Percentiles rank a stretch among this genome's conserved stretches.
Evolutionary conservation across 1,139 yeast genomes (phyloP).

Genomic region (Yamadazyma mexicana): DNA sequence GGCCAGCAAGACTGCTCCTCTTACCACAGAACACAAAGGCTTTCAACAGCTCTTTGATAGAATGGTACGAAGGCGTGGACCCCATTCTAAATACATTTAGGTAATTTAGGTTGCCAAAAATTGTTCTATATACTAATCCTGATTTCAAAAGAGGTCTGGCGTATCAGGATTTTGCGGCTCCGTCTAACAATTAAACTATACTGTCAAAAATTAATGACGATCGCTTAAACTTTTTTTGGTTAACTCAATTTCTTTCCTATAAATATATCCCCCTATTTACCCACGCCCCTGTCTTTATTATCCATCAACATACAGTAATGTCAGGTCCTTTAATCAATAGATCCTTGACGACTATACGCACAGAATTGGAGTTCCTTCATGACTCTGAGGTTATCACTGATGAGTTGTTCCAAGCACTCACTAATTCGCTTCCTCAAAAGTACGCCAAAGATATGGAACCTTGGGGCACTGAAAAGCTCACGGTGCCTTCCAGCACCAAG

Average conservation of each 20-base stretch:
- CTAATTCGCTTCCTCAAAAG: slow-evolving; percentile 56
- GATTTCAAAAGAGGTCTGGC: too few species aligned
- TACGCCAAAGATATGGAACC: slow-evolving; percentile 58
- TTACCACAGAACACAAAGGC: slow-evolving; percentile 1
- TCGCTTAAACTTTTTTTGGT: not conserved
- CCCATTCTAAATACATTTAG: not conserved
- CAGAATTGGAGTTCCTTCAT: slow-evolving; percentile 75
- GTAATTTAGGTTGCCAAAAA: too few species aligned
- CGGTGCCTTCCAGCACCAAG: slow-evolving; percentile 6
- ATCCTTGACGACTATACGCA: slow-evolving; percentile 71
- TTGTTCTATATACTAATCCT: too few species aligned
- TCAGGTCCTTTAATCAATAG: slow-evolving; percentile 71
- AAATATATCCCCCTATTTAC: too few species aligned
- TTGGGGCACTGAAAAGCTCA: slow-evolving; percentile 44
- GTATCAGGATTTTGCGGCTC: too few species aligned
- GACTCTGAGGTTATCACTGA: slow-evolving; percentile 77
- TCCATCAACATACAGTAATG: too few species aligned
- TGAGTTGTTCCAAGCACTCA: slow-evolving; percentile 53
- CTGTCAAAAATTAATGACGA: not conserved
- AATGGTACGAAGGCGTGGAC: slow-evolving; percentile 5
- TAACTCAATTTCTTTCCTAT: too few species aligned
- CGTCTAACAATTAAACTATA: too few species aligned
- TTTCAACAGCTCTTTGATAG: slow-evolving; percentile 4
- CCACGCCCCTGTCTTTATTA: too few species aligned
- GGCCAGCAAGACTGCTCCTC: slow-evolving; percentile 47